Conservation (phyloP, 371 early-diverging fungal genomes). For the Gilbertella persicaria region DNA sequence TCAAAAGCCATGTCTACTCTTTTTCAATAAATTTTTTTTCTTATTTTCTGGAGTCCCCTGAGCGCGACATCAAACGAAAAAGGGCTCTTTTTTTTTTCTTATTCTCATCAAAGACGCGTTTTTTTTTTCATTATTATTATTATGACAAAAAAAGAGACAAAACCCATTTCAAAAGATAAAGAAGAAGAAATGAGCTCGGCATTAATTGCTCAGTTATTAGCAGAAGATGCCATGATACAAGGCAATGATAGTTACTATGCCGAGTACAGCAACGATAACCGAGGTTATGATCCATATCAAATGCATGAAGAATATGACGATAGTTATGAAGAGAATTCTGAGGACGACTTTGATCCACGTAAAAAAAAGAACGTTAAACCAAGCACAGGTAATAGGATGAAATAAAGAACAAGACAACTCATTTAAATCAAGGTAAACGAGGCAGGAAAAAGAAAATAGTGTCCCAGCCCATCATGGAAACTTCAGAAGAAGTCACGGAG, state of each 20-base stretch:
- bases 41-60: too few relatives aligned
- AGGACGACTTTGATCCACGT: conserved; percentile 53
- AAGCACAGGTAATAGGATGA: not conserved
- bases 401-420: conserved; percentile 33
- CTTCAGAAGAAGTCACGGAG: not conserved
- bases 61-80: too few relatives aligned
- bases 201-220: conserved; percentile 74
- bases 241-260: conserved; percentile 57
- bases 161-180: conserved; percentile 48
- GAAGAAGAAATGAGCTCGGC: conserved; percentile 84
- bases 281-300: conserved; percentile 14
- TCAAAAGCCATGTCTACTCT: conserved; percentile 1
- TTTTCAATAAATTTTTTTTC: not conserved
- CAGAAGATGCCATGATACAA: conserved; percentile 59
- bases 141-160: conserved; percentile 6
- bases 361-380: conserved; percentile 21
- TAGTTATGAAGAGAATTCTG: conserved; percentile 54
- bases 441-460: conserved; percentile 9
- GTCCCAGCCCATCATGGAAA: not conserved
- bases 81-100: too few relatives aligned
- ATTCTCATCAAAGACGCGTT: not conserved
- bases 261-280: conserved; percentile 59
- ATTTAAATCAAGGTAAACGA: conserved; percentile 8
- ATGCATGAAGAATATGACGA: conserved; percentile 45
- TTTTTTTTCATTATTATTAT: conserved; percentile 1